Conservation (phyloP, 202 grass and related monocot genomes). For the Saccharum hybrid region DNA sequence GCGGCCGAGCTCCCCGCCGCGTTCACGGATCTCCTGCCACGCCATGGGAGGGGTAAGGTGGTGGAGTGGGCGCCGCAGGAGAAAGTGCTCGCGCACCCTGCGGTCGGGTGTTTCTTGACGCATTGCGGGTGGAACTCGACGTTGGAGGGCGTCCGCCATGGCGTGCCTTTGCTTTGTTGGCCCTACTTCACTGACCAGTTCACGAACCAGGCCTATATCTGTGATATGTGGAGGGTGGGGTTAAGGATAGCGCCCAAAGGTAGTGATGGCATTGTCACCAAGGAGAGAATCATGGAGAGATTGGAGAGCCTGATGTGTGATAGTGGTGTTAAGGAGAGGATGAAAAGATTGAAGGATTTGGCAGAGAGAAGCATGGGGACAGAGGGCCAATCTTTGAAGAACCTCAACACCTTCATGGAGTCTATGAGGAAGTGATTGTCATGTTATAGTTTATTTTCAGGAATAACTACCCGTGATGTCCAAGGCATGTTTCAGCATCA, state of each 20-base stretch:
- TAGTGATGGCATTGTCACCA: background rate
- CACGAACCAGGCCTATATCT: constrained; percentile 49
- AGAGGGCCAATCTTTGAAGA: constrained; percentile 28
- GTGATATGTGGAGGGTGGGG: constrained; percentile 49
- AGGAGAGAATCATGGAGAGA: background rate
- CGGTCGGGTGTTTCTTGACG: constrained; percentile 43
- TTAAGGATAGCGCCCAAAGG: background rate
- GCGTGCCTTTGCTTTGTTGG: constrained; percentile 44
- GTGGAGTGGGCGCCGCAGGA: constrained; percentile 58
- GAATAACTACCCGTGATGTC: too few relatives aligned
- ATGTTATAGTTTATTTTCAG: too few relatives aligned
- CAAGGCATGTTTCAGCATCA: too few relatives aligned
- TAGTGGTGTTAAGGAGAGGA: background rate
- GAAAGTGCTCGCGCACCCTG: constrained; percentile 35
- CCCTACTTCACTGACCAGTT: constrained; percentile 51
- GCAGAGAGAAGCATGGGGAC: constrained; percentile 23
- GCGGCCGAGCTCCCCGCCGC: background rate
- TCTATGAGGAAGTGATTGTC: constrained; percentile 7
- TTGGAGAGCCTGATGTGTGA: constrained; percentile 16
- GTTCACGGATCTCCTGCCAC: background rate
- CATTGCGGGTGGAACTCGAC: constrained; percentile 62
- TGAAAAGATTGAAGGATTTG: constrained; percentile 1
- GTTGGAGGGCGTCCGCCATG: constrained; percentile 35
- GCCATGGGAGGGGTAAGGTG: constrained; percentile 11
- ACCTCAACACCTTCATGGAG: constrained; percentile 9